phyloP scores from a whole-genome alignment of 1,284 basidiomycete genomes.

The Pseudozyma sp. region DNA sequence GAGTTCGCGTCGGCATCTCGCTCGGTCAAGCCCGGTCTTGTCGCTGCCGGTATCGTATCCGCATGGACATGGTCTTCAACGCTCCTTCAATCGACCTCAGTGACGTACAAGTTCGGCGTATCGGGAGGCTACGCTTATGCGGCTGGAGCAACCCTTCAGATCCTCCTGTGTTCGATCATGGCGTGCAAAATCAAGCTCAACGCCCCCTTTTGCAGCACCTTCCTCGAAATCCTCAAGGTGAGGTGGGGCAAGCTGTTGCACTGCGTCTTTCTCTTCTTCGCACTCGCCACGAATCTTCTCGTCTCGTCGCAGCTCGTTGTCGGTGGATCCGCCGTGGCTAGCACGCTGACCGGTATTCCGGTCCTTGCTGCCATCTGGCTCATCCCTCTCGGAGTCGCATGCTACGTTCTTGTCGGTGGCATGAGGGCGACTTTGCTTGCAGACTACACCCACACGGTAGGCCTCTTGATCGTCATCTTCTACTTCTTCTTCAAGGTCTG shows the following conservation, averaged over 20 bases:
- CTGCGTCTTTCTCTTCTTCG: slow-evolving; percentile 82
- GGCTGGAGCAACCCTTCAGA: slow-evolving; percentile 73
- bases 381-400: slow-evolving; percentile 61
- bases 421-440: slow-evolving; percentile 64
- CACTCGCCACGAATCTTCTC: slow-evolving; percentile 76
- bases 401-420: slow-evolving; percentile 65
- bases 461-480: slow-evolving; percentile 63
- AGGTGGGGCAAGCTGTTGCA: slow-evolving; percentile 83
- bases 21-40: slow-evolving; percentile 81
- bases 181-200: slow-evolving; percentile 74
- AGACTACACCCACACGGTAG: slow-evolving; percentile 66
- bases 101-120: slow-evolving; percentile 65
- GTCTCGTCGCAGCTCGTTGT: slow-evolving; percentile 64
- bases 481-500: slow-evolving; percentile 79
- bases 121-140: slow-evolving; percentile 54
- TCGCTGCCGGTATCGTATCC: slow-evolving; percentile 85
- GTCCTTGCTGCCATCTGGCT: slow-evolving; percentile 60
- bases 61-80: slow-evolving; percentile 71
- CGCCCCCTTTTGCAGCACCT: slow-evolving; percentile 75
- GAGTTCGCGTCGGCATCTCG: slow-evolving; percentile 65
- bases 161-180: slow-evolving; percentile 75
- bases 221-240: slow-evolving; percentile 76
- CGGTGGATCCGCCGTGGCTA: slow-evolving; percentile 63
- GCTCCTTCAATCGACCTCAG: slow-evolving; percentile 75
- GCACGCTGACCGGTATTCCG: slow-evolving; percentile 73